Evolutionary conservation across 2,329 filamentous ascomycete genomes (phyloP).

Genomic region (Fusarium graminum): DNA sequence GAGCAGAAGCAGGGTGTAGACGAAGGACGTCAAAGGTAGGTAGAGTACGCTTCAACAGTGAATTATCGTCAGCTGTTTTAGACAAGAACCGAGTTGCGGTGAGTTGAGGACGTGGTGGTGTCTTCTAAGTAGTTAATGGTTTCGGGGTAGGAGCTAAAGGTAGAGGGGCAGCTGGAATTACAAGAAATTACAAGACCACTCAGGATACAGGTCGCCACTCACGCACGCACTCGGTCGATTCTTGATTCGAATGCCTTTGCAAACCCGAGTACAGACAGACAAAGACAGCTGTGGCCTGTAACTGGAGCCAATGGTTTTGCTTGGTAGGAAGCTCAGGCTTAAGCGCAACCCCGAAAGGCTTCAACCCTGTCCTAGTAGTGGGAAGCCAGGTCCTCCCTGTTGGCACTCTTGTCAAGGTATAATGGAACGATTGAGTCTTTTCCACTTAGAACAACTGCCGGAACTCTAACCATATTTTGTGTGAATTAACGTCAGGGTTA

Average conservation of each 20-base stretch:
- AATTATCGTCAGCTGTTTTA: constrained; percentile 26
- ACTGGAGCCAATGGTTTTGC: constrained; percentile 16
- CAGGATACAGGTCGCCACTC: constrained; percentile 29
- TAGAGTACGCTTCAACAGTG: constrained; percentile 32
- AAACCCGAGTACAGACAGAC: constrained; percentile 12
- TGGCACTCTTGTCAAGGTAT: constrained; percentile 21
- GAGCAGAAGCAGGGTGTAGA: constrained; percentile 7
- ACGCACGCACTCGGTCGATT: constrained; percentile 13
- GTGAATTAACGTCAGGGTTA: constrained; percentile 4
- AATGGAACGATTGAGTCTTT: constrained; percentile 6
- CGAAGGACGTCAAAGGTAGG: constrained; percentile 10
- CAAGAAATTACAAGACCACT: constrained; percentile 10
- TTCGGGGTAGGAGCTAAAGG: background rate
- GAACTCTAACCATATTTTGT: constrained; percentile 6
- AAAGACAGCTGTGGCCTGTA: background rate
- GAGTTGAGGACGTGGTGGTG: constrained; percentile 19
- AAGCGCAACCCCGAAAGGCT: constrained; percentile 30
- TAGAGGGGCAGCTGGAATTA: constrained; percentile 8
- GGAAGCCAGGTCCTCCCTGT: constrained; percentile 22
- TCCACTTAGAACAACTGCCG: constrained; percentile 31
- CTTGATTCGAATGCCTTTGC: constrained; percentile 11
- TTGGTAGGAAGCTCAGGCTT: constrained; percentile 33
- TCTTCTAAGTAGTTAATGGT: background rate
- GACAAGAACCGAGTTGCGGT: constrained; percentile 40
- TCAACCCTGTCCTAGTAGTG: constrained; percentile 32